A percentile compares a stretch with the other conserved stretches of the same genome.
Conservation (phyloP, 495 filamentous ascomycete genomes). For the Aspergillus biplanus region DNA sequence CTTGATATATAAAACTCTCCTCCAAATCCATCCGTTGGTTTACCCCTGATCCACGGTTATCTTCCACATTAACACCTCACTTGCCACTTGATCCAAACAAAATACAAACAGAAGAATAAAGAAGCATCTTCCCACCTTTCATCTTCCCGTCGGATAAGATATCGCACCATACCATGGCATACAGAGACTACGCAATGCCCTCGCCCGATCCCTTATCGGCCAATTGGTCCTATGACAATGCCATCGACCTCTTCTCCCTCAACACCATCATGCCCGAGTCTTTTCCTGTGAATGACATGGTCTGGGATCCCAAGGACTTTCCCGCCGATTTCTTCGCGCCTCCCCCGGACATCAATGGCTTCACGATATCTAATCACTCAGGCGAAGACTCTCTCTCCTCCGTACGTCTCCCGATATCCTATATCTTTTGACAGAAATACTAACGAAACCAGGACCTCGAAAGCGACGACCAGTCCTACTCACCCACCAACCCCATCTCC, state of each 20-base stretch:
- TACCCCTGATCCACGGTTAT: conserved; percentile 8
- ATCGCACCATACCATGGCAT: conserved; percentile 19
- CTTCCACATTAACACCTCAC: conserved; percentile 17
- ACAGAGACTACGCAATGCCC: conserved; percentile 13
- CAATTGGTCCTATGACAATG: conserved; percentile 49
- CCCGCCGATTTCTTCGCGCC: conserved; percentile 40
- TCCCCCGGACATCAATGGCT: conserved; percentile 41
- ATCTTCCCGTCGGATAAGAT: conserved; percentile 15
- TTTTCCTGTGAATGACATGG: conserved; percentile 38
- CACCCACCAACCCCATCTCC: conserved; percentile 31
- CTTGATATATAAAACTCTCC: background rate
- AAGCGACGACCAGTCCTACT: conserved; percentile 49
- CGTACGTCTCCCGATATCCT: conserved; percentile 28
- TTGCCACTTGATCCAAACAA: background rate
- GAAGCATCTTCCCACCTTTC: background rate
- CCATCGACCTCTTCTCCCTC: conserved; percentile 45
- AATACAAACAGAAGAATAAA: too few relatives aligned
- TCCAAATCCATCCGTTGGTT: background rate
- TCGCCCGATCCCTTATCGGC: conserved; percentile 42
- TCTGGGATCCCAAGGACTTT: conserved; percentile 42
- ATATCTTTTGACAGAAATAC: background rate
- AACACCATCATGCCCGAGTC: conserved; percentile 42
- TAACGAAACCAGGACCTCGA: conserved; percentile 37
- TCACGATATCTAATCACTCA: conserved; percentile 37
- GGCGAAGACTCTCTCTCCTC: conserved; percentile 42